Evolutionary conservation across 805 yeast genomes (phyloP).

Genomic region (Dipodascus albidus): DNA sequence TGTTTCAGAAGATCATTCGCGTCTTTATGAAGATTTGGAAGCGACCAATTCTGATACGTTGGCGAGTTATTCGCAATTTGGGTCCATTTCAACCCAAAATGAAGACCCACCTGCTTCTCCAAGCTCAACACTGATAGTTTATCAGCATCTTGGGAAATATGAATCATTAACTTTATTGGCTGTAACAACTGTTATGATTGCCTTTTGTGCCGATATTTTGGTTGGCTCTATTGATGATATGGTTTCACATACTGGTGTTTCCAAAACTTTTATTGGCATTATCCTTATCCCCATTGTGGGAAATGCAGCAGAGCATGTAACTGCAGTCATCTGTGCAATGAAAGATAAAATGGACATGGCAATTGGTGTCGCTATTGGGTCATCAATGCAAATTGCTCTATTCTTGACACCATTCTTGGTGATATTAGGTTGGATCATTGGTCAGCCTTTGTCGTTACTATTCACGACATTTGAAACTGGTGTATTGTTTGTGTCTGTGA

Average conservation of each 20-base stretch:
- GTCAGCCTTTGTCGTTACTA: constrained; percentile 84
- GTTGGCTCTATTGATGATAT: constrained; percentile 90
- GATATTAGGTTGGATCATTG: constrained; percentile 79
- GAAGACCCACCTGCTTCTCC: background rate
- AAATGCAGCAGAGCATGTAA: constrained; percentile 97
- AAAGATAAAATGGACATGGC: constrained; percentile 97
- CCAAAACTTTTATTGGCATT: constrained; percentile 91
- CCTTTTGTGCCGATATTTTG: constrained; percentile 84
- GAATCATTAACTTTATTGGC: constrained; percentile 46
- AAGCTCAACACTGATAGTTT: background rate
- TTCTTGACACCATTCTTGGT: constrained; percentile 96
- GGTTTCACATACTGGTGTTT: constrained; percentile 72
- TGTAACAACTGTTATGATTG: constrained; percentile 63
- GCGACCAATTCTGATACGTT: constrained; percentile 24
- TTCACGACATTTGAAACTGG: constrained; percentile 93
- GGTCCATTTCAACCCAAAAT: background rate
- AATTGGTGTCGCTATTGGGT: constrained; percentile 92
- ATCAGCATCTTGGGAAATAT: background rate
- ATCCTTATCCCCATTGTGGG: constrained; percentile 94
- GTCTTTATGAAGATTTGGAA: constrained; percentile 24
- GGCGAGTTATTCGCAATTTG: background rate
- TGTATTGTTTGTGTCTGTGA: constrained; percentile 78
- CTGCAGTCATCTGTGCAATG: constrained; percentile 89
- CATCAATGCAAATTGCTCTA: constrained; percentile 88
- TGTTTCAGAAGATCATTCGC: background rate